Conservation (phyloP, 2,329 filamentous ascomycete genomes). For the Fusarium mexicanum region DNA sequence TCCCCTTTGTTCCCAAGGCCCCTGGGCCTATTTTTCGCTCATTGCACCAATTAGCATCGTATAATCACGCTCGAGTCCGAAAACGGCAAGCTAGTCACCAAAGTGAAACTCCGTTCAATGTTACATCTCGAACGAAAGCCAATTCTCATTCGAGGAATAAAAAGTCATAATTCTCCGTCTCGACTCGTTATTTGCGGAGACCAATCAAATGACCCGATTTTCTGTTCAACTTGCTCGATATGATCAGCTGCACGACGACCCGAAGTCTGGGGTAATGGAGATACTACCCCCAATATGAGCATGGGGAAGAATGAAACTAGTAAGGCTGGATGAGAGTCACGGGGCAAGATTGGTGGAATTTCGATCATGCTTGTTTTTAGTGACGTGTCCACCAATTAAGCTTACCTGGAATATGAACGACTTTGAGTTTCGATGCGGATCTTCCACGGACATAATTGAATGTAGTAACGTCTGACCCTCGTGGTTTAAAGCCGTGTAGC, state of each 20-base stretch:
- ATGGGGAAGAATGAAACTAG: background rate
- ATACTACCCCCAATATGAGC: background rate
- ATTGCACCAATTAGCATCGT: constrained; percentile 16
- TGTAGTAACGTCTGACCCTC: background rate
- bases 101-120: constrained; percentile 31
- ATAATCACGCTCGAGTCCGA: background rate
- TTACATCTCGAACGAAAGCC: constrained; percentile 17
- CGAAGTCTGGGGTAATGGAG: constrained; percentile 27
- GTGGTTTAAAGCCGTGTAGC: background rate
- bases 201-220: constrained; percentile 1
- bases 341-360: constrained; percentile 22
- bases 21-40: background rate
- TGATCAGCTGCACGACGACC: constrained; percentile 10
- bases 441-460: background rate
- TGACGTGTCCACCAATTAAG: constrained; percentile 29
- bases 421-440: background rate
- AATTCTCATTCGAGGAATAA: constrained; percentile 33
- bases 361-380: background rate
- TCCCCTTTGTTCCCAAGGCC: background rate
- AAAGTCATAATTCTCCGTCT: constrained; percentile 20
- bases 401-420: background rate
- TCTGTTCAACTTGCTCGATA: background rate
- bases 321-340: background rate
- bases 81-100: constrained; percentile 3
- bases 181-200: background rate